Conservation (phyloP, 306 rosid species). For the Dalbergia oliveri region DNA sequence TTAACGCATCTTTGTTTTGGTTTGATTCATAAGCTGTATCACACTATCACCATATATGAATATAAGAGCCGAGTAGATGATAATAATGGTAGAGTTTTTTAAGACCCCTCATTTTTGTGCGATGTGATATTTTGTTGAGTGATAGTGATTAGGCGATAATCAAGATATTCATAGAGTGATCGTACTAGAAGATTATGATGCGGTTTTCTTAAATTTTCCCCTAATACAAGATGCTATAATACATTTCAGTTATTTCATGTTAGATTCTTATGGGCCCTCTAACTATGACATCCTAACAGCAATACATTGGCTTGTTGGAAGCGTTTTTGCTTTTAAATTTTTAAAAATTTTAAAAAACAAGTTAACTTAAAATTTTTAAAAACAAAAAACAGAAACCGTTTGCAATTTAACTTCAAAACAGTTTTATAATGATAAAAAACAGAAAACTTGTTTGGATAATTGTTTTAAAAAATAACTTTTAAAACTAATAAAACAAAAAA, state of each 20-base stretch:
- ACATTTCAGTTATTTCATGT: conserved; percentile 36
- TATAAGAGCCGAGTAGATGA: not conserved
- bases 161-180: conserved; percentile 30
- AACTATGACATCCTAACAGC: conserved; percentile 54
- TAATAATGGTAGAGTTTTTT: not conserved
- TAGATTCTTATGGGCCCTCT: conserved; percentile 49
- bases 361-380: too few relatives aligned
- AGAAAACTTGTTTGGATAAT: too few relatives aligned
- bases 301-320: too few relatives aligned
- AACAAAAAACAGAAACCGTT: too few relatives aligned
- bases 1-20: not conserved
- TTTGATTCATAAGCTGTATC: conserved; percentile 12
- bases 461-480: too few relatives aligned
- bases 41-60: not conserved
- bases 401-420: too few relatives aligned
- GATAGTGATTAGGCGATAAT: conserved; percentile 32
- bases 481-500: too few relatives aligned
- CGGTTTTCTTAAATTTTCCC: conserved; percentile 41
- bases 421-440: too few relatives aligned
- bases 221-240: conserved; percentile 27
- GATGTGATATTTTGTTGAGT: conserved; percentile 30
- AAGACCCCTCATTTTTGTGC: conserved; percentile 24
- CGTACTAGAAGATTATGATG: conserved; percentile 36
- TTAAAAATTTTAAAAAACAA: too few relatives aligned
- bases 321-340: too few relatives aligned